phyloP scores from a whole-genome alignment of 1,284 basidiomycete species.

The Amylostereum chailletii region DNA sequence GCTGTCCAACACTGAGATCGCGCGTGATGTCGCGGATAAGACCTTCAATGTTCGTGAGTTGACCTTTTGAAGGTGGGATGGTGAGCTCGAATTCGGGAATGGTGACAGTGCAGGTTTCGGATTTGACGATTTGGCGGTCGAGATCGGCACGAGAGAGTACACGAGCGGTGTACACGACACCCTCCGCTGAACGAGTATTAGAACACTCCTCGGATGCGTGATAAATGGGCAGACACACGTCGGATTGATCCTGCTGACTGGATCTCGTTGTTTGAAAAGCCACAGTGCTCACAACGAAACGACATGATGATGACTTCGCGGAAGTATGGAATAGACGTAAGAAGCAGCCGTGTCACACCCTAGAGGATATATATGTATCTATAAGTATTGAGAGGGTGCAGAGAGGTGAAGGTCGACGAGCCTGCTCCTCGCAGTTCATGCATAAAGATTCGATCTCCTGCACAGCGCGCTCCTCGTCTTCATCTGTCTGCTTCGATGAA shows the following conservation, averaged over 20 bases:
- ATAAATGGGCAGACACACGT: constrained; percentile 40
- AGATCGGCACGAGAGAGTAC: constrained; percentile 75
- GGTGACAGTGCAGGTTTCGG: constrained; percentile 70
- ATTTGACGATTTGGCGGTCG: constrained; percentile 92
- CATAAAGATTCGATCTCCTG: constrained; percentile 89
- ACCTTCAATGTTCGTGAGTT: constrained; percentile 94
- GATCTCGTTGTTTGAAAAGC: constrained; percentile 87
- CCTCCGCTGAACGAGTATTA: constrained; percentile 40
- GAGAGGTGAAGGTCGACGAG: constrained; percentile 25
- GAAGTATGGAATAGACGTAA: constrained; percentile 97
- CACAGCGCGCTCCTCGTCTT: constrained; percentile 56
- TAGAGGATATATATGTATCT: constrained; percentile 25
- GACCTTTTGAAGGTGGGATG: constrained; percentile 82
- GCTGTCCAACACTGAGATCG: constrained; percentile 83
- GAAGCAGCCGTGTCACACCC: constrained; percentile 86
- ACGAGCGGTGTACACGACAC: constrained; percentile 73
- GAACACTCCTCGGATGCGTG: background rate
- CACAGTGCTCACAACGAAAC: constrained; percentile 93
- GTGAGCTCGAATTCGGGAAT: constrained; percentile 91
- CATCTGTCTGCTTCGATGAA: constrained; percentile 20
- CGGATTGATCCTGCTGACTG: constrained; percentile 87
- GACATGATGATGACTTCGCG: constrained; percentile 94
- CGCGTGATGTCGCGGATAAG: constrained; percentile 79
- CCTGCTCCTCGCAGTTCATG: constrained; percentile 90
- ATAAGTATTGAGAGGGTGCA: constrained; percentile 5